Evolutionary conservation across 1,139 yeast species (phyloP).

Genomic region (Tardiomyces blankii): DNA sequence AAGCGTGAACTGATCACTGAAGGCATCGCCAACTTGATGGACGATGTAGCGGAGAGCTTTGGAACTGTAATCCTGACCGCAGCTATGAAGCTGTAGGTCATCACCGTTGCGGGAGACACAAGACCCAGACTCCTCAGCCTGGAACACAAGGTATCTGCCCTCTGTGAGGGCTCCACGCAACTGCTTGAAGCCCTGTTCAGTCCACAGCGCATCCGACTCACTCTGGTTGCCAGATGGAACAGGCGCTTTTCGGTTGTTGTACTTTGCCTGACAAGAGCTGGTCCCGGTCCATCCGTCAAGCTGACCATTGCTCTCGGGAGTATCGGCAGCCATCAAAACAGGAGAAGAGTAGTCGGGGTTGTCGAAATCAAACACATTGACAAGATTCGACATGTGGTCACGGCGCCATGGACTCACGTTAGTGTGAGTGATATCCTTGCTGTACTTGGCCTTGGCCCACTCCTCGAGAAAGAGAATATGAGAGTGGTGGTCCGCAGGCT

Average conservation of each 20-base stretch:
- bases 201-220: constrained; percentile 8
- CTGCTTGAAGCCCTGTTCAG: constrained; percentile 15
- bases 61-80: no score
- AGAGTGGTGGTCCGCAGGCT: constrained; percentile 16
- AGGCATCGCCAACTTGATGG: constrained; percentile 10
- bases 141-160: constrained; percentile 15
- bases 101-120: background rate
- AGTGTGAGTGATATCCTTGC: constrained; percentile 6
- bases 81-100: no score
- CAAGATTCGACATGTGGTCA: constrained; percentile 10
- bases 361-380: constrained; percentile 6
- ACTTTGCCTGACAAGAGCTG: constrained; percentile 4
- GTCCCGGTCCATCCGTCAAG: constrained; percentile 1
- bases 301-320: no score
- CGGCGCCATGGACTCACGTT: constrained; percentile 13
- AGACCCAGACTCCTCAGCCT: constrained; percentile 3
- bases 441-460: constrained; percentile 7
- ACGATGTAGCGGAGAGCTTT: no score
- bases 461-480: constrained; percentile 14
- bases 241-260: constrained; percentile 7
- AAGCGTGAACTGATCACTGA: constrained; percentile 9
- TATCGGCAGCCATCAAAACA: no score
- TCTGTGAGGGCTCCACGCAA: constrained; percentile 17
- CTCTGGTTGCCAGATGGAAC: constrained; percentile 16
- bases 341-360: background rate